Base-by-base conservation (phyloP, 257 asterid species). In the Solanum lignicaule region DNA sequence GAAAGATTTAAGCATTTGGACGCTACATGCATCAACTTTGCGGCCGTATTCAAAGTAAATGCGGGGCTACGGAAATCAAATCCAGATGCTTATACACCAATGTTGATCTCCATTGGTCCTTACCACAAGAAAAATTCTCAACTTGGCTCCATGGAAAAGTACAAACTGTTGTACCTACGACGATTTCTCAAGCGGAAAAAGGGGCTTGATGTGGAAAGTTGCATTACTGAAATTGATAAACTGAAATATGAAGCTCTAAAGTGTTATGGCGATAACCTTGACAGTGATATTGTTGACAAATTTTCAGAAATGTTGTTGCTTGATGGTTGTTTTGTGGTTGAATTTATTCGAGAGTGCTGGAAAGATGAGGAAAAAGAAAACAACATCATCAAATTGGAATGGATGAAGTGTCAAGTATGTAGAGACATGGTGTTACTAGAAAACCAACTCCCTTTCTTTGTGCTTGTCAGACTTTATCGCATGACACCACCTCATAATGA, bases 271-370 rank as follows among this genome's bases (percentile, higher is more conserved):
- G 65, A 68, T 5, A 10, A 83, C 73, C 18, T 52, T 36, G 62
- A 36, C 11, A 15, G 20, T 12, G 68, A 58, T 15, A 38, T 4
- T 31, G 23, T 31, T 7, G 15, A 48, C 0, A 11, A 31, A 4
- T 87, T 87, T 23, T 29, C n/a, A 12, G 86, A 87, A 29, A 87
- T 87, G 68, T 27, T 87, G 52, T 35, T 87, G 41, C 32, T 87
- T 7, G 90, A 90, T 78, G 88, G 90, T 21, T 87, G 88, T 39
- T 90, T 81, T 25, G 52, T 90, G 5, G 65, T 90, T 21, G 90
- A 90, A 66, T 86, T 87, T 6, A 25, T 89, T 29, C 71, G 83
- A 3, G 48, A 87, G 75, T 9, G 4, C 31, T 35, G 29, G 7
- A 15, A 48, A 38, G 2, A 14, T 1, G 55, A 32, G 36, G 25